Base-by-base conservation (phyloP, 139 green algal genomes). In the Penium margaritaceum region DNA sequence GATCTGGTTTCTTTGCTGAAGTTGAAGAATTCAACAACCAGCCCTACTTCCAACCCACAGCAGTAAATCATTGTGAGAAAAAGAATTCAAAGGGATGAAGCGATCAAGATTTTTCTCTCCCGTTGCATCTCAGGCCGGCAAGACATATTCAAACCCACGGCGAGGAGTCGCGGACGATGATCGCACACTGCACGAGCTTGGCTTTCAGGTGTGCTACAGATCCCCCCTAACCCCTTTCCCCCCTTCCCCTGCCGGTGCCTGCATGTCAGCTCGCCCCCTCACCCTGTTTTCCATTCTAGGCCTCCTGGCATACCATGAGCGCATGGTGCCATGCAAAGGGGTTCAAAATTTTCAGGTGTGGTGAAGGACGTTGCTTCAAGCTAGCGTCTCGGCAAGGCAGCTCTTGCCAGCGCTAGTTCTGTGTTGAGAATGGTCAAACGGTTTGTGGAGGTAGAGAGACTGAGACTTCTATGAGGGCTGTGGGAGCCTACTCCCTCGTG, bases 181-280 rank as follows among this genome's bases (percentile, higher is more conserved):
- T 21, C 93, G 91, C 81, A 88, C 86, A 1, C 79, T 96, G 35
- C 81, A 85, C 46, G 54, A 85, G 32, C 77, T 96, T 14, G 84
- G 84, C 15, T 96, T 96, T 75, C 89, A 96, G 77, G 77, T 84
- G n/a, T n/a, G n/a, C n/a, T n/a, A n/a, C n/a, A n/a, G n/a, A n/a
- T n/a, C n/a, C n/a, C n/a, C n/a, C n/a, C n/a, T n/a, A n/a, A n/a
- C n/a, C n/a, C n/a, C n/a, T n/a, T n/a, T n/a, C n/a, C n/a, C n/a
- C n/a, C n/a, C n/a, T n/a, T n/a, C n/a, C n/a, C n/a, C 38, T 36
- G 44, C 14, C 17, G 6, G 9, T 19, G 37, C 36, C 60, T 21
- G 9, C 55, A 9, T 12, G 55, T 39, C 55, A 9, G 4, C 6
- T 27, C 19, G 43, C 6, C 14, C 5, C 19, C 15, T 51, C 21